These are phyloP conservation scores for Malus hybrid DNA, from an alignment of 331 rosid species.

Conservation along the genomic window DNA sequence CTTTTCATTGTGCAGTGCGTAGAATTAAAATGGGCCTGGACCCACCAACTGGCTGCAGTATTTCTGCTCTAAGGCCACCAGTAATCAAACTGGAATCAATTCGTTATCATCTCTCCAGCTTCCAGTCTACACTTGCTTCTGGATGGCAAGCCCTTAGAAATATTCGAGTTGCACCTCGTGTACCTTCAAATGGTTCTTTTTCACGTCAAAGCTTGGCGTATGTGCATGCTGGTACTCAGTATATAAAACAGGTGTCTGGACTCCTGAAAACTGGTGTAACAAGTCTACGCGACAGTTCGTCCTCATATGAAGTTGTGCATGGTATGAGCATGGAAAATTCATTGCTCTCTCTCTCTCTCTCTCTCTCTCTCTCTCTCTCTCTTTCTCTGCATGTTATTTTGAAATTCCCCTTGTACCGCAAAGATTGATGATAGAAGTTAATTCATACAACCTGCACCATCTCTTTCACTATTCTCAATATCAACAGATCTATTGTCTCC, in stretches of 20 bases:
- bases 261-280: conserved; percentile 82
- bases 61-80: conserved; percentile 48
- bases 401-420: neutral
- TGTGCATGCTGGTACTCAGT: conserved; percentile 84
- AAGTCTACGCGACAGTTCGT: conserved; percentile 69
- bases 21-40: conserved; percentile 76
- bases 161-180: conserved; percentile 49
- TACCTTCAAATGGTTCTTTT: conserved; percentile 72
- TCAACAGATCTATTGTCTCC: too few relatives aligned
- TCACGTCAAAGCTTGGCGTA: conserved; percentile 84
- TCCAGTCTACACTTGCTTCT: conserved; percentile 67
- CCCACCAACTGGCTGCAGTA: conserved; percentile 85
- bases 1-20: conserved; percentile 53
- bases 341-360: neutral
- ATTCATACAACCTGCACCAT: too few relatives aligned
- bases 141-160: conserved; percentile 74
- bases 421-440: too few relatives aligned
- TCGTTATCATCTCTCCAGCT: conserved; percentile 40
- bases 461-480: too few relatives aligned
- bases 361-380: neutral
- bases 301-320: conserved; percentile 85
- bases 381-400: neutral
- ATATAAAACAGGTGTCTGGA: conserved; percentile 87
- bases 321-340: conserved; percentile 37
- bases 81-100: conserved; percentile 54